Base-by-base conservation (phyloP, 2,329 filamentous ascomycete genomes). In the Claviceps sp. region DNA sequence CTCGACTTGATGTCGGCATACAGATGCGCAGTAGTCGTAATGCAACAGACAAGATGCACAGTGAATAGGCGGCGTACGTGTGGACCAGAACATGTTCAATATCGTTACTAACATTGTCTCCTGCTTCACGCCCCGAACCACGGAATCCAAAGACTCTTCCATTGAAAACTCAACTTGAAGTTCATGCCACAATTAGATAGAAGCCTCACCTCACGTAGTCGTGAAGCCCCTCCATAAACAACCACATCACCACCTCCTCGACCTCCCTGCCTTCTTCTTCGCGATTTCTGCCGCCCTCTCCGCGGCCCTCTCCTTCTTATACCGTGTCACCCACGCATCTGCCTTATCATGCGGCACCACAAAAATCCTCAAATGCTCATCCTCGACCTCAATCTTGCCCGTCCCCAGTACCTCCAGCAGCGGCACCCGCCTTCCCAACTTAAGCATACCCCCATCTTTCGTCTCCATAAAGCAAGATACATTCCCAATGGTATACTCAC, bases 391-490 rank as follows among this genome's bases (percentile, higher is more conserved):
- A 6, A 94, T 81, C 62, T 85, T 89, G 6, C 86, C 88, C 8
- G 79, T 80, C 8, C 74, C 74, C 56, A 97, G 68, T 34, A 91
- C 78, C 71, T 88, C 86, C 49, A 88, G 67, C 59, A 97, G 66
- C 20, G 80, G 73, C 57, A 93, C 76, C 63, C 91, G 93, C 77
- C 87, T 90, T 47, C 93, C 91, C 22, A 90, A 83, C 71, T 95
- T 96, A 61, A 95, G 80, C 60, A 98, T 67, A 0, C 90, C 89
- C 0, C 89, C 89, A 0, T 74, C 72, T 4, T 70, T 69, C 0
- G 89, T 97, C 72, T 96, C 89, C 73, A 95, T 85, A 67, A 88
- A 97, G 62, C 88, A 93, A 59, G 95, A 89, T 4, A 95, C 87
- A 1, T 69, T 72, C 0, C 73, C 72, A 1, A 75, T 59, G 1